Conservation (phyloP, 306 rosid species). For the Rosa persica region DNA sequence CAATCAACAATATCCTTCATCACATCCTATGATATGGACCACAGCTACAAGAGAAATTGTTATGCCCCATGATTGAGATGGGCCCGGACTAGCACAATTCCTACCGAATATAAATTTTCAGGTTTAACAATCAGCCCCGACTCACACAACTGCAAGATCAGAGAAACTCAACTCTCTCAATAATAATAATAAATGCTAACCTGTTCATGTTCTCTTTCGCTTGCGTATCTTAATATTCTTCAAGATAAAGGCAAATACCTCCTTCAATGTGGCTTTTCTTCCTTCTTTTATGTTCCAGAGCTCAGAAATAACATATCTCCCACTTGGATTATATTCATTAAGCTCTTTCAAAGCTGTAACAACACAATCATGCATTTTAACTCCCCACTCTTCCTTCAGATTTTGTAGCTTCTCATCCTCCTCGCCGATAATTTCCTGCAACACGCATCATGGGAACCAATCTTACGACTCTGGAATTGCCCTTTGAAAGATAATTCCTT, state of each 20-base stretch:
- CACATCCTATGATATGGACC: background rate
- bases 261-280: slow-evolving; percentile 89
- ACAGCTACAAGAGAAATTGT: background rate
- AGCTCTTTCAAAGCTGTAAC: slow-evolving; percentile 62
- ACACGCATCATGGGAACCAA: slow-evolving; percentile 21
- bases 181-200: slow-evolving; percentile 16
- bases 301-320: slow-evolving; percentile 59
- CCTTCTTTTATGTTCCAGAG: slow-evolving; percentile 82
- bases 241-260: slow-evolving; percentile 56
- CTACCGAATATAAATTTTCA: background rate
- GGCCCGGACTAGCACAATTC: background rate
- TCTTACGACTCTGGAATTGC: slow-evolving; percentile 1
- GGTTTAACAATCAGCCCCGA: slow-evolving; percentile 2
- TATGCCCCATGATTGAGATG: background rate
- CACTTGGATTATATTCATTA: slow-evolving; percentile 82
- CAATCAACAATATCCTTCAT: background rate
- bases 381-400: slow-evolving; percentile 84
- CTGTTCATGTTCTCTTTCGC: slow-evolving; percentile 70
- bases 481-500: background rate
- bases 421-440: slow-evolving; percentile 61
- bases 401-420: slow-evolving; percentile 59
- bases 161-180: background rate
- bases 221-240: slow-evolving; percentile 49
- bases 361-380: slow-evolving; percentile 53
- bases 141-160: background rate